phyloP scores from a whole-genome alignment of 257 asterid species.

The Mitragyna speciosa region DNA sequence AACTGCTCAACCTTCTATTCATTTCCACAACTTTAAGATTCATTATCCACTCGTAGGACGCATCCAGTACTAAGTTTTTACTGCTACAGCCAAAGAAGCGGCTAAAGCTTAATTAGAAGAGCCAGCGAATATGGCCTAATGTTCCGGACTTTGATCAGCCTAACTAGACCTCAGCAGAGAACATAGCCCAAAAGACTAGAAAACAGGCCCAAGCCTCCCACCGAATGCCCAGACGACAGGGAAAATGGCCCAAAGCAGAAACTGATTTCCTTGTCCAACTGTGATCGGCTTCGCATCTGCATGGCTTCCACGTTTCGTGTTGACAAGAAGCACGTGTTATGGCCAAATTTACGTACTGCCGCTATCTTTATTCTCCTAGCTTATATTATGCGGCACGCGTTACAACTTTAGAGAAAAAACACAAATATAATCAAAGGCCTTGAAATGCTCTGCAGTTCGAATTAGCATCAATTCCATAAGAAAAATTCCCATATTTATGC shows the following conservation, averaged over 20 bases:
- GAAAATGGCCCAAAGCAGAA: background rate
- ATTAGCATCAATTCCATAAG: no score
- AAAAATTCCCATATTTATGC: no score
- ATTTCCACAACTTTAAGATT: no score
- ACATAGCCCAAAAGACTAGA: background rate
- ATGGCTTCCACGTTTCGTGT: conserved; percentile 54
- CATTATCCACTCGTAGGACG: no score
- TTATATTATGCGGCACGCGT: background rate
- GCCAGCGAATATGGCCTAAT: background rate
- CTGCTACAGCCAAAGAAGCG: no score
- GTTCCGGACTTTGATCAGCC: background rate
- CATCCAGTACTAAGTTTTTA: no score
- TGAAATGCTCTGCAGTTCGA: background rate
- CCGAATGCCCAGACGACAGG: background rate
- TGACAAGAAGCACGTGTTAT: conserved; percentile 31
- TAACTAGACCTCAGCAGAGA: background rate
- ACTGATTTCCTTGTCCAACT: background rate
- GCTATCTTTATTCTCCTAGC: no score
- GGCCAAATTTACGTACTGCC: background rate
- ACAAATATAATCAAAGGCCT: background rate
- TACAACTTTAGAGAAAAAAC: background rate
- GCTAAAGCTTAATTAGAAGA: no score
- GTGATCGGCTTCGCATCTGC: conserved; percentile 21
- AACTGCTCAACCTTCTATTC: no score
- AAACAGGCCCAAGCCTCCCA: background rate